Evolutionary conservation across 306 rosid species (phyloP).

Genomic region (Corylus americana): DNA sequence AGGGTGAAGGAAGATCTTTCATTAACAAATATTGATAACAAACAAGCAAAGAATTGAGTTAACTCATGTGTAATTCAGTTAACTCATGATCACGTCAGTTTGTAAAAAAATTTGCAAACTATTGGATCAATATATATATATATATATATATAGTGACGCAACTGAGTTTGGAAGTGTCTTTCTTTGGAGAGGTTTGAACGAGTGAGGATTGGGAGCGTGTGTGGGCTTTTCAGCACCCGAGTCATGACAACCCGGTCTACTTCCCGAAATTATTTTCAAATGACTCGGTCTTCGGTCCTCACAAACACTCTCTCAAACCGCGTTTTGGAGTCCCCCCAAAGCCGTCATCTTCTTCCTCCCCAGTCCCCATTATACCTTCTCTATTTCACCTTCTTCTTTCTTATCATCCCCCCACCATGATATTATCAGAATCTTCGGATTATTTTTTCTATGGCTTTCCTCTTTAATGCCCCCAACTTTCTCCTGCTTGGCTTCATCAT

Average conservation of each 20-base stretch:
- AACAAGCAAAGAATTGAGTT: no score
- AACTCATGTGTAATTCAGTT: no score
- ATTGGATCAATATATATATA: no score
- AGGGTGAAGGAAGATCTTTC: no score
- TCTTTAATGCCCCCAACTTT: slow-evolving; percentile 9
- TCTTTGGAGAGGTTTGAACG: neutral
- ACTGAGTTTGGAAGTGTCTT: neutral
- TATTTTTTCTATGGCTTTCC: slow-evolving; percentile 51
- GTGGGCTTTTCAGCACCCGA: neutral
- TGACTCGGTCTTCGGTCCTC: slow-evolving; percentile 51
- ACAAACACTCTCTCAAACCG: slow-evolving; percentile 24
- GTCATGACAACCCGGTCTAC: slow-evolving; percentile 6
- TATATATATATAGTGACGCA: no score
- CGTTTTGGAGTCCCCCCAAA: slow-evolving; percentile 14
- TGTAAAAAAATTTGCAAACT: no score
- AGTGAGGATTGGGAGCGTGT: no score
- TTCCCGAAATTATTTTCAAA: slow-evolving; percentile 7
- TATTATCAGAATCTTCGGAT: slow-evolving; percentile 17
- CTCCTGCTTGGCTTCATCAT: slow-evolving; percentile 2
- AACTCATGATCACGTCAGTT: no score
- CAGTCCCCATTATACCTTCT: no score
- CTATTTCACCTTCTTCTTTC: neutral
- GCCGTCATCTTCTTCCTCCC: no score
- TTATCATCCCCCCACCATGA: slow-evolving; percentile 43
- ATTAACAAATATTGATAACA: no score